These are phyloP conservation scores for Aspergillus nomiae DNA, from an alignment of 2,329 filamentous ascomycete species.

Conservation along the genomic window DNA sequence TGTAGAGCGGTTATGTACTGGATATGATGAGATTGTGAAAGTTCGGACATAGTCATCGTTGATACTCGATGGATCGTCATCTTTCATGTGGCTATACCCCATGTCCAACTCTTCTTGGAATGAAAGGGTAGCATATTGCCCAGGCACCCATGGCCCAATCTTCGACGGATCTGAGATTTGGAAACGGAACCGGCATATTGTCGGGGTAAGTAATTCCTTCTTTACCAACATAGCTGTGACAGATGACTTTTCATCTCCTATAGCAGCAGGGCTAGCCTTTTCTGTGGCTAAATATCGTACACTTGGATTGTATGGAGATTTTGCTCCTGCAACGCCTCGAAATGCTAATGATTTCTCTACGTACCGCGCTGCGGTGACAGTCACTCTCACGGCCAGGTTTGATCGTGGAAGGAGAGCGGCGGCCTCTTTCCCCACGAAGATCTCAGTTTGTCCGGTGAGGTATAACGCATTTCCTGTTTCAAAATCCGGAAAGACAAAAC, in stretches of 20 bases:
- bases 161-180: slow-evolving; percentile 43
- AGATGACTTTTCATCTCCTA: slow-evolving; percentile 17
- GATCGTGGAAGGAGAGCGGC: slow-evolving; percentile 65
- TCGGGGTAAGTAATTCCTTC: slow-evolving; percentile 65
- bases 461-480: slow-evolving; percentile 73
- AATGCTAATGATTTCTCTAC: slow-evolving; percentile 69
- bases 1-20: slow-evolving; percentile 39
- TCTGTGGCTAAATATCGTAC: slow-evolving; percentile 68
- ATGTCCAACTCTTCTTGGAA: slow-evolving; percentile 68
- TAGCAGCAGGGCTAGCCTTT: slow-evolving; percentile 30
- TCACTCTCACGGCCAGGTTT: slow-evolving; percentile 72
- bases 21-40: slow-evolving; percentile 73
- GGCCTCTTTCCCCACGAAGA: slow-evolving; percentile 67
- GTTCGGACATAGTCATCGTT: slow-evolving; percentile 86
- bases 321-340: slow-evolving; percentile 59
- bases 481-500: slow-evolving; percentile 74
- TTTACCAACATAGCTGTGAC: slow-evolving; percentile 59
- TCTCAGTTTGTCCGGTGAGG: slow-evolving; percentile 67
- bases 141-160: slow-evolving; percentile 60
- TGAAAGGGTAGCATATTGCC: slow-evolving; percentile 77
- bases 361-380: slow-evolving; percentile 61
- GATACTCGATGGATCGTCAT: slow-evolving; percentile 74
- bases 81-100: slow-evolving; percentile 81
- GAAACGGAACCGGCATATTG: slow-evolving; percentile 67
- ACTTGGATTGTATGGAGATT: slow-evolving; percentile 78